These are phyloP conservation scores for Populus tomentosa DNA, from an alignment of 441 rosid genomes.

Conservation along the genomic window DNA sequence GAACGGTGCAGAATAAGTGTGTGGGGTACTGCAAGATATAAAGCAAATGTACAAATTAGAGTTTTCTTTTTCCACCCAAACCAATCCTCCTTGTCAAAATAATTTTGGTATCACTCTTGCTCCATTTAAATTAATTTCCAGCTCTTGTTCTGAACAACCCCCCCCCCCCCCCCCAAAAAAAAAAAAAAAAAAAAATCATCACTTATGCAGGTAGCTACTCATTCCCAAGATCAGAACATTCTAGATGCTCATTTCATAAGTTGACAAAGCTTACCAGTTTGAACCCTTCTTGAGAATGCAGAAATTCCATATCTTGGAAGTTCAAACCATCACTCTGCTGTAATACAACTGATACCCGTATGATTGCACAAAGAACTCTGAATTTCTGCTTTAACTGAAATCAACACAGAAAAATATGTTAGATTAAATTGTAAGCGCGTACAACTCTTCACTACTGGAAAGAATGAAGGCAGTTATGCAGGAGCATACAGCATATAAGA, in stretches of 20 bases:
- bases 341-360: conserved; percentile 46
- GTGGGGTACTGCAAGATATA: neutral
- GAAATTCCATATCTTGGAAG: conserved; percentile 33
- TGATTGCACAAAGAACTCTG: conserved; percentile 39
- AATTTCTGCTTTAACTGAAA: conserved; percentile 47
- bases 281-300: conserved; percentile 37
- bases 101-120: neutral
- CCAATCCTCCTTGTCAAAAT: neutral
- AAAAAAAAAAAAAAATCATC: no score
- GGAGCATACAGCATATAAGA: neutral
- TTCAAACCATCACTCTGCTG: conserved; percentile 37
- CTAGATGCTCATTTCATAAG: neutral
- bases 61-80: neutral
- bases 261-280: conserved; percentile 40
- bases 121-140: neutral
- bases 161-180: accelerated
- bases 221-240: neutral
- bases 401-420: neutral
- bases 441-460: neutral
- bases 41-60: neutral
- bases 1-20: neutral
- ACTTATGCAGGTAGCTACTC: no score
- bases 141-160: neutral
- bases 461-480: neutral
- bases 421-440: neutral